phyloP scores from a whole-genome alignment of 2,329 filamentous ascomycete genomes.

The Sporothrix luriei region DNA sequence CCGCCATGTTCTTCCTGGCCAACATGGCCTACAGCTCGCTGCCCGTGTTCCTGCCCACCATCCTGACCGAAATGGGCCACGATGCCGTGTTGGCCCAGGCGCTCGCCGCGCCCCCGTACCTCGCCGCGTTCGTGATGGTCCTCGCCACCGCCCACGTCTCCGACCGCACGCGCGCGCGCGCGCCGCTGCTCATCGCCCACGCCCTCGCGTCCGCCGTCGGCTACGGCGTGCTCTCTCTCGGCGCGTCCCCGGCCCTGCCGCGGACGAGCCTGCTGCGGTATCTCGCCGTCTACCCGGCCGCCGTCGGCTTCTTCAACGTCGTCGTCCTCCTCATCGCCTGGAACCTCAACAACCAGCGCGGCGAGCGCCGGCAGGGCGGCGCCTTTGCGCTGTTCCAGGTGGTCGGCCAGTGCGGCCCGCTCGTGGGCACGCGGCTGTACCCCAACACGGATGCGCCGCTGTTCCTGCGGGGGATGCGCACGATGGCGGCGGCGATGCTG shows the following conservation, averaged over 20 bases:
- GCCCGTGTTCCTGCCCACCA: slow-evolving; percentile 83
- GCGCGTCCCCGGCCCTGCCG: slow-evolving; percentile 48
- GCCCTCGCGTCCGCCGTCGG: slow-evolving; percentile 66
- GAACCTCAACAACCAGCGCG: slow-evolving; percentile 83
- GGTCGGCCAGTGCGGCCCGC: slow-evolving; percentile 77
- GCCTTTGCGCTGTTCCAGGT: slow-evolving; percentile 76
- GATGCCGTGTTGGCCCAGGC: slow-evolving; percentile 69
- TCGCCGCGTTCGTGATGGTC: slow-evolving; percentile 72
- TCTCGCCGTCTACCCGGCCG: slow-evolving; percentile 74
- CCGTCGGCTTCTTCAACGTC: slow-evolving; percentile 78
- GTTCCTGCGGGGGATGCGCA: slow-evolving; percentile 64
- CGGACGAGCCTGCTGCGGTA: slow-evolving; percentile 61
- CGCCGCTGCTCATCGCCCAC: slow-evolving; percentile 67
- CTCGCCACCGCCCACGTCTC: slow-evolving; percentile 72
- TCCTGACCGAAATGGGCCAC: slow-evolving; percentile 76
- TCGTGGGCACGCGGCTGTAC: slow-evolving; percentile 69
- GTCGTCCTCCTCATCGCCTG: slow-evolving; percentile 85
- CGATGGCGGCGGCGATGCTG: slow-evolving; percentile 65
- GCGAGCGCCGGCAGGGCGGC: slow-evolving; percentile 67
- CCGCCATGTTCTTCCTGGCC: slow-evolving; percentile 81
- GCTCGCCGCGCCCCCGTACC: slow-evolving; percentile 78
- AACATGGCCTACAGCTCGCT: slow-evolving; percentile 88
- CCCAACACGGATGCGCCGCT: slow-evolving; percentile 62
- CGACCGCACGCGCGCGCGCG: slow-evolving; percentile 65
- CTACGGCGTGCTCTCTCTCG: slow-evolving; percentile 61